phyloP scores from a whole-genome alignment of 805 yeast species.

The Starmerella floris region DNA sequence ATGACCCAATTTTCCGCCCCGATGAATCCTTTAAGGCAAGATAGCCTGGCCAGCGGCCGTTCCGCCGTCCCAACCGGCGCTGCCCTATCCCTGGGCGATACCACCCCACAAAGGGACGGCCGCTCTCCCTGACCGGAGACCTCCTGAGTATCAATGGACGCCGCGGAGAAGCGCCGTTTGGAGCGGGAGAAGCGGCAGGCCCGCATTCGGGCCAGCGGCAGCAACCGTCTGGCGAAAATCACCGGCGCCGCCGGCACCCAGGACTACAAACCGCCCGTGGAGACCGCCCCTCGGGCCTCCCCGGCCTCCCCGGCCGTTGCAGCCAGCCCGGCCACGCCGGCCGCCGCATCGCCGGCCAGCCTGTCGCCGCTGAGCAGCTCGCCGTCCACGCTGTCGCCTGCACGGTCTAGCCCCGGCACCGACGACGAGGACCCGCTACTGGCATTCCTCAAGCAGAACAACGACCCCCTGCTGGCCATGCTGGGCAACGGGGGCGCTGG shows the following conservation, averaged over 20 bases:
- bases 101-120: too few relatives aligned
- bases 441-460: constrained; percentile 1
- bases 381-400: constrained; percentile 5
- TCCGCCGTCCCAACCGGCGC: too few relatives aligned
- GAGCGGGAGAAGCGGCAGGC: constrained; percentile 26
- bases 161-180: constrained; percentile 9
- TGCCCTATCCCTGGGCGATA: too few relatives aligned
- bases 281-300: neutral
- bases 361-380: constrained; percentile 7
- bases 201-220: constrained; percentile 23
- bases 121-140: too few relatives aligned
- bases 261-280: constrained; percentile 17
- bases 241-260: constrained; percentile 22
- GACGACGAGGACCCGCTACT: constrained; percentile 2
- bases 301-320: neutral
- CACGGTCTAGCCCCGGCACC: neutral
- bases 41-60: too few relatives aligned
- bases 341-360: neutral
- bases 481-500: neutral
- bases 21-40: too few relatives aligned
- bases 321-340: neutral
- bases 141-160: too few relatives aligned
- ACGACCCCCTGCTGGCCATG: constrained; percentile 1
- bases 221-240: constrained; percentile 25
- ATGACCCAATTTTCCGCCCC: too few relatives aligned